Conservation (phyloP, 768 basidiomycete genomes). For the Boletus huronensis region DNA sequence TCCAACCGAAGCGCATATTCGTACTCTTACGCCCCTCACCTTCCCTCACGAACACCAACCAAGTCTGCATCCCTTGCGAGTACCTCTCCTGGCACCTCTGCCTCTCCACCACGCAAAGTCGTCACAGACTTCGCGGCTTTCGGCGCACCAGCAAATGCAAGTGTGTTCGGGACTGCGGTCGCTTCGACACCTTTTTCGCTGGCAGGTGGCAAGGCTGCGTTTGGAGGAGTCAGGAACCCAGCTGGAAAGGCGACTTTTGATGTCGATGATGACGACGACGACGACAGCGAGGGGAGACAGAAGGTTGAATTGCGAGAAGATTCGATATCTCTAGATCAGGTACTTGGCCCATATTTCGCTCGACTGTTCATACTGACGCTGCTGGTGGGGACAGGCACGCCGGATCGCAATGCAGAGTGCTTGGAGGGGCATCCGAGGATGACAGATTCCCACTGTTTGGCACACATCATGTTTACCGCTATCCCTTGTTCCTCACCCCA, state of each 20-base stretch:
- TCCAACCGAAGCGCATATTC: slow-evolving; percentile 50
- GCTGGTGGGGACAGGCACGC: slow-evolving; percentile 51
- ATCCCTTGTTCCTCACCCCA: background rate
- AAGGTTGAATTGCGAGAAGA: slow-evolving; percentile 76
- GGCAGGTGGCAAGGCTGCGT: slow-evolving; percentile 78
- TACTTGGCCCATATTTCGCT: slow-evolving; percentile 31
- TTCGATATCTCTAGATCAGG: slow-evolving; percentile 91
- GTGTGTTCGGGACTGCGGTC: slow-evolving; percentile 83
- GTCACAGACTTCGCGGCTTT: slow-evolving; percentile 88
- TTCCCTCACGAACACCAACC: slow-evolving; percentile 39
- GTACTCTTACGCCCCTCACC: slow-evolving; percentile 52
- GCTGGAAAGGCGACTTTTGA: slow-evolving; percentile 39
- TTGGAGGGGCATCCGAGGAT: slow-evolving; percentile 70
- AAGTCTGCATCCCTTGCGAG: slow-evolving; percentile 33
- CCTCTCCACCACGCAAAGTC: slow-evolving; percentile 83
- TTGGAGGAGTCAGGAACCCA: slow-evolving; percentile 65
- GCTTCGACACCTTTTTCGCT: slow-evolving; percentile 76
- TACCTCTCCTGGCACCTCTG: slow-evolving; percentile 22
- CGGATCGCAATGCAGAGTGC: slow-evolving; percentile 89
- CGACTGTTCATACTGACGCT: slow-evolving; percentile 2
- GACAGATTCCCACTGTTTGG: slow-evolving; percentile 19
- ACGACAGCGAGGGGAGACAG: slow-evolving; percentile 60
- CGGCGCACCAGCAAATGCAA: slow-evolving; percentile 66
- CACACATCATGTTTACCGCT: background rate
- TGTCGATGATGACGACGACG: slow-evolving; percentile 76